Percentiles rank a stretch among this genome's conserved stretches.
Evolutionary conservation across 805 yeast species (phyloP).

Genomic region (Myxozyma udenii): DNA sequence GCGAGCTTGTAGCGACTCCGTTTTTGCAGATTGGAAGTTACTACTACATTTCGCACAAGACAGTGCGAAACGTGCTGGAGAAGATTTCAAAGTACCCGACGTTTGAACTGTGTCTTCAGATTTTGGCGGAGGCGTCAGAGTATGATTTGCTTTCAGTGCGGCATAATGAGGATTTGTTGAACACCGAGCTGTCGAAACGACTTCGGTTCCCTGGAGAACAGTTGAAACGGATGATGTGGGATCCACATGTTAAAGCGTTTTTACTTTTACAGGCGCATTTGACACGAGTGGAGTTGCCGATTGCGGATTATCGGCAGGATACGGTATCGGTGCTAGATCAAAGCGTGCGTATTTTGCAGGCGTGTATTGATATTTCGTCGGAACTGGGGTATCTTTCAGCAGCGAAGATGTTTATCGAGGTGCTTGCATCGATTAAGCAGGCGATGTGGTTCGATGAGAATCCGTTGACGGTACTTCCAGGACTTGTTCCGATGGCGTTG

Average conservation of each 20-base stretch:
- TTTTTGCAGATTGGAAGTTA: constrained; percentile 82
- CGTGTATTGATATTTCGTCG: constrained; percentile 83
- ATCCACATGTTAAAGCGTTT: constrained; percentile 79
- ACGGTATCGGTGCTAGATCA: constrained; percentile 92
- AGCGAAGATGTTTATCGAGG: constrained; percentile 57
- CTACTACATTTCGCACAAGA: constrained; percentile 88
- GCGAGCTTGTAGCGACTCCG: constrained; percentile 58
- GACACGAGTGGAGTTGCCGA: constrained; percentile 73
- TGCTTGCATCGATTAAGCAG: constrained; percentile 87
- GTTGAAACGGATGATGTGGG: constrained; percentile 59
- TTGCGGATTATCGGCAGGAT: constrained; percentile 93
- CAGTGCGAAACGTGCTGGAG: constrained; percentile 65
- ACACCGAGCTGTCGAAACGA: constrained; percentile 74
- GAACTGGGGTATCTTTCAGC: constrained; percentile 71
- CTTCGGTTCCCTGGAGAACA: constrained; percentile 56
- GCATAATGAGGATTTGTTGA: constrained; percentile 86
- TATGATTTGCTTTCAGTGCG: constrained; percentile 86
- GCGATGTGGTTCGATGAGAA: constrained; percentile 82
- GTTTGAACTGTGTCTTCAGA: constrained; percentile 61
- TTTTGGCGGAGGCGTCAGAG: constrained; percentile 66
- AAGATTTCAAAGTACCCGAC: constrained; percentile 47
- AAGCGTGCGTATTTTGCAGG: constrained; percentile 88
- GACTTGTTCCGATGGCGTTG: constrained; percentile 29
- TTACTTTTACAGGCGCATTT: constrained; percentile 70
- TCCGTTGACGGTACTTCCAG: constrained; percentile 58